Base-by-base conservation (phyloP, 2,329 filamentous ascomycete species). In the Neonectria ditissima region DNA sequence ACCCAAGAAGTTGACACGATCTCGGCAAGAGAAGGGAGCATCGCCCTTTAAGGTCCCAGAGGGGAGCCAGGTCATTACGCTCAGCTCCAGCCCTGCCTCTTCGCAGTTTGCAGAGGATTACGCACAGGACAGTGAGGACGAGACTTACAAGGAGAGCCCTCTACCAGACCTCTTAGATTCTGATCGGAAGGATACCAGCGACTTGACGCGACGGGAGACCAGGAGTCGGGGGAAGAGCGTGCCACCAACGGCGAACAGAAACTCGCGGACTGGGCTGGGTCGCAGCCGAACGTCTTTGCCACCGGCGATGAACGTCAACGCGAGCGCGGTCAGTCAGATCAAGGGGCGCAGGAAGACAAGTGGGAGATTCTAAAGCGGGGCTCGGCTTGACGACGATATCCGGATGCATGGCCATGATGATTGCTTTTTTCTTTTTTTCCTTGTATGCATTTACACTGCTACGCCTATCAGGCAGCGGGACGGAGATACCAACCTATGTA, bases 11-110 rank as follows among this genome's bases (percentile, higher is more conserved):
- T 11, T 20, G 10, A 58, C 59, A 4, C 65, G 54, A 34, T 67
- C 63, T 13, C 68, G 65, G 18, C 66, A 44, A 45, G 50, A 52
- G 20, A 70, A 68, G 48, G 58, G 47, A 47, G 57, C 62, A 11
- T 70, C 73, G 5, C 65, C 67, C 0, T 78, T 74, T 53, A 47
- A 59, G 20, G 45, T 74, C 28, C 77, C 73, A 7, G 67, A 71
- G n/a, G 75, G 73, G 5, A 78, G 71, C 24, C 75, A 79, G 62
- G 71, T 77, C 32, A 73, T 80, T 24, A 63, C 72, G 16, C 28
- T 79, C 43, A 73, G 70, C 39, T 78, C 76, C 8, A 76, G 73
- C 54, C 66, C 74, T 3, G 43, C 55, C 37, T 67, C 68, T 20
- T 59, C 61, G 28, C 63, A 65, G 18, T 68, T 66, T 55, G 48